Conservation (phyloP, 306 rosid species). For the Vicia villosa region DNA sequence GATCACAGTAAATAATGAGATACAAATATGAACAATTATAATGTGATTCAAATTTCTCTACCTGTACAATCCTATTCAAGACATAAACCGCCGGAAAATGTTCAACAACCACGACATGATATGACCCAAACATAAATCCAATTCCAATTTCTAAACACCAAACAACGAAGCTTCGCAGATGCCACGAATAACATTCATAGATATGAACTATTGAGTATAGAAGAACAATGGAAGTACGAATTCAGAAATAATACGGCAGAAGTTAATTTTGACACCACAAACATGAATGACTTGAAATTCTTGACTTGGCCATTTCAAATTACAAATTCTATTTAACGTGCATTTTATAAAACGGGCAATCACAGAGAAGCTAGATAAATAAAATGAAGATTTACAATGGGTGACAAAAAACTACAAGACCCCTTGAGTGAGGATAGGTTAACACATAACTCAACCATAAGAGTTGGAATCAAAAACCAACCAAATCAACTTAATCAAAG, state of each 20-base stretch:
- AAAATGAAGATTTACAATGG: not conserved
- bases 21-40: not conserved
- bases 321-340: not conserved
- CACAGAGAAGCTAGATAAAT: not conserved
- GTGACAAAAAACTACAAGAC: not conserved
- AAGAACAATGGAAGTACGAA: not conserved
- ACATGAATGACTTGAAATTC: not conserved
- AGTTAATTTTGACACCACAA: not conserved
- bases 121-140: not conserved
- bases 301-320: not conserved
- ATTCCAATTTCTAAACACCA: not conserved
- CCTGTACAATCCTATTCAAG: not conserved
- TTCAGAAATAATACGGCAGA: not conserved
- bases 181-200: not conserved
- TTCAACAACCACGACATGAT: conserved; percentile 1
- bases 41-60: not conserved
- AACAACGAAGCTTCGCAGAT: not conserved
- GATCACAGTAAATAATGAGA: too few relatives aligned
- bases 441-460: not conserved
- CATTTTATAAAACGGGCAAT: not conserved
- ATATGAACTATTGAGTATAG: not conserved
- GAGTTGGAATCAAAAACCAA: too few relatives aligned
- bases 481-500: too few relatives aligned
- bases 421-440: not conserved
- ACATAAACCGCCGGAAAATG: not conserved